Evolutionary conservation across 768 basidiomycete species (phyloP).

Genomic region (Mycena kentingensis): DNA sequence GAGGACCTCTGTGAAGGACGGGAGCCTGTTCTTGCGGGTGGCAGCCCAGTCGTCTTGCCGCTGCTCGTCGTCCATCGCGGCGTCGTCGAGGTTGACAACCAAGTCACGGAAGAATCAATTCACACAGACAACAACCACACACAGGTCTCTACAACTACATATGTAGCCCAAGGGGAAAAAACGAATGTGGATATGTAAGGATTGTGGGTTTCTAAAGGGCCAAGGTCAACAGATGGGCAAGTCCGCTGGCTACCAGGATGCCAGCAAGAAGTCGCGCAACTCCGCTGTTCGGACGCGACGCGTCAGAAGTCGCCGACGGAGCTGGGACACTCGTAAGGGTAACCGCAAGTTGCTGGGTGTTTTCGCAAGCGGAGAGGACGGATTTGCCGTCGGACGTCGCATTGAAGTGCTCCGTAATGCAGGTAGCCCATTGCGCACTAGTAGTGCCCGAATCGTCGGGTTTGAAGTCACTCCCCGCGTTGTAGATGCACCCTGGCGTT

Average conservation of each 20-base stretch:
- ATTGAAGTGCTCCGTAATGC: conserved; percentile 11
- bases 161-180: neutral
- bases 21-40: conserved; percentile 73
- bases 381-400: conserved; percentile 2
- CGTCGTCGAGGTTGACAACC: neutral
- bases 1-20: conserved; percentile 90
- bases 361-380: conserved; percentile 9
- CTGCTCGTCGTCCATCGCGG: conserved; percentile 58
- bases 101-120: neutral
- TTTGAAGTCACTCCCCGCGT: conserved; percentile 5
- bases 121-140: neutral
- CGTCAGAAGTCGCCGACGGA: neutral
- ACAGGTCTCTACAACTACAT: neutral
- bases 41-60: conserved; percentile 74
- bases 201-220: conserved; percentile 4
- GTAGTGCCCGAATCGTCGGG: conserved; percentile 13
- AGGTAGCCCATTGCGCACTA: conserved; percentile 9
- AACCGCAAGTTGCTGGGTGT: neutral
- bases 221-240: conserved; percentile 6
- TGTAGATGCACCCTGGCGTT: conserved; percentile 8
- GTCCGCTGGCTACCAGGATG: neutral
- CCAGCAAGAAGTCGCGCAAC: conserved; percentile 3
- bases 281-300: neutral
- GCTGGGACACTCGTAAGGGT: conserved; percentile 12
- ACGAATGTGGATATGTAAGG: neutral